Percentiles rank a stretch among this genome's conserved stretches.
phyloP scores from a whole-genome alignment of 345 rosid species.

The Hypericum androsaemum region DNA sequence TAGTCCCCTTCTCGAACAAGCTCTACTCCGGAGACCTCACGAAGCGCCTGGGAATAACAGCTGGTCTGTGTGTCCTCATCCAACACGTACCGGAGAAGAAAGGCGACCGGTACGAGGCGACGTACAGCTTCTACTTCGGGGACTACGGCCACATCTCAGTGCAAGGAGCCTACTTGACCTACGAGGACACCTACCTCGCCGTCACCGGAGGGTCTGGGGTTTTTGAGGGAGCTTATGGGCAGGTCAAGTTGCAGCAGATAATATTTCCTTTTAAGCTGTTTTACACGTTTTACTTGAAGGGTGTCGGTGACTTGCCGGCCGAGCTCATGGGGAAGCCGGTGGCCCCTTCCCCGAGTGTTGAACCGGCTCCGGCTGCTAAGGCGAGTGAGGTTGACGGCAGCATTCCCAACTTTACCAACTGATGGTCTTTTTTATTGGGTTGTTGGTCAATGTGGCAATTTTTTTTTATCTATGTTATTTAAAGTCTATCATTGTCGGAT shows the following conservation, averaged over 20 bases:
- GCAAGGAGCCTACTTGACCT: constrained; percentile 14
- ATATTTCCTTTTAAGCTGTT: constrained; percentile 17
- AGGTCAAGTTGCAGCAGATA: constrained; percentile 15
- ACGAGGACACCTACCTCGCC: constrained; percentile 10
- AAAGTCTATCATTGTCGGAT: background rate
- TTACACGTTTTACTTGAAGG: constrained; percentile 18
- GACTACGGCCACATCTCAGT: constrained; percentile 17
- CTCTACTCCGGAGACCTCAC: constrained; percentile 18
- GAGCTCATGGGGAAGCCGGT: constrained; percentile 14
- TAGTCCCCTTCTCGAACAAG: background rate
- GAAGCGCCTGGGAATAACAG: constrained; percentile 13
- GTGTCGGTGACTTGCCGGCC: constrained; percentile 13
- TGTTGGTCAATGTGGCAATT: background rate
- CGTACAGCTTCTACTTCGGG: constrained; percentile 19
- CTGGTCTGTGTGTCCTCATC: constrained; percentile 15
- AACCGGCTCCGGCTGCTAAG: constrained; percentile 17
- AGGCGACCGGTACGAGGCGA: constrained; percentile 21
- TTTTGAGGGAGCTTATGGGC: constrained; percentile 15
- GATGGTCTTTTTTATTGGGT: background rate
- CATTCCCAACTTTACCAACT: constrained; percentile 11
- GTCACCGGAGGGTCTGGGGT: constrained; percentile 18
- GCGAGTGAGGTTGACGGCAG: background rate
- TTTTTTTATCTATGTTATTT: background rate
- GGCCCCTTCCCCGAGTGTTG: constrained; percentile 9
- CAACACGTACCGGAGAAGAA: constrained; percentile 14